Base-by-base conservation (phyloP, 495 filamentous ascomycete species). In the Cairneyella variabilis region DNA sequence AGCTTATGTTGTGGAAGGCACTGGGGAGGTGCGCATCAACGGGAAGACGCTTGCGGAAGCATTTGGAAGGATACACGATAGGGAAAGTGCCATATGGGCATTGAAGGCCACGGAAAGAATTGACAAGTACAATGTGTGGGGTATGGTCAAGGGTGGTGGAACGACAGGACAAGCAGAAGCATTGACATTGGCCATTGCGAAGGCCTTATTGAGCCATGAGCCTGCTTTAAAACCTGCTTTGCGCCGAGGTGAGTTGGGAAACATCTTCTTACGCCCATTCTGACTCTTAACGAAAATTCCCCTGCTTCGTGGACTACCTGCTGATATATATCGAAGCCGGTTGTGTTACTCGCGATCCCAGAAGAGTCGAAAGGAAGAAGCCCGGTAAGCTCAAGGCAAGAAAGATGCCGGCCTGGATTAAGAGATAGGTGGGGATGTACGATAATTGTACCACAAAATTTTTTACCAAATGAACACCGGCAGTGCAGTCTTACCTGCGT, bases 401-500 rank as follows among this genome's bases (percentile, higher is more conserved):
- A 71, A 99, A 99, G 80, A 93, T 89, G 85, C 95, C 91, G 50
- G 78, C 95, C 58, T 99, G 93, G 93, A 92, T 97, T 75, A 97
- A 97, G 82, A 77, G 83, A 73, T 87, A 83, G 61, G 49, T 11
- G 38, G 17, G 48, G 12, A 27, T 55, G 44, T 37, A 53, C 28
- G 56, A 42, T 59, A 47, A 57, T 53, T 56, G 54, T 51, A 52
- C 45, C 23, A 49, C 20, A 22, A 28, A 45, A 8, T n/a, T 25
- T 22, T 9, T 3, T 45, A 23, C 16, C 42, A 6, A 17, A 27
- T 3, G n/a, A 21, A 21, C 17, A 20, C 38, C 38, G 10, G 16
- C 18, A 41, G 0, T 20, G 18, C 18, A 0, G 36, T 1, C n/a
- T 20, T 5, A 11, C 38, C n/a, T n/a, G n/a, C n/a, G n/a, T n/a